Base-by-base conservation (phyloP, 257 asterid genomes). In the Rauvolfia tetraphylla region DNA sequence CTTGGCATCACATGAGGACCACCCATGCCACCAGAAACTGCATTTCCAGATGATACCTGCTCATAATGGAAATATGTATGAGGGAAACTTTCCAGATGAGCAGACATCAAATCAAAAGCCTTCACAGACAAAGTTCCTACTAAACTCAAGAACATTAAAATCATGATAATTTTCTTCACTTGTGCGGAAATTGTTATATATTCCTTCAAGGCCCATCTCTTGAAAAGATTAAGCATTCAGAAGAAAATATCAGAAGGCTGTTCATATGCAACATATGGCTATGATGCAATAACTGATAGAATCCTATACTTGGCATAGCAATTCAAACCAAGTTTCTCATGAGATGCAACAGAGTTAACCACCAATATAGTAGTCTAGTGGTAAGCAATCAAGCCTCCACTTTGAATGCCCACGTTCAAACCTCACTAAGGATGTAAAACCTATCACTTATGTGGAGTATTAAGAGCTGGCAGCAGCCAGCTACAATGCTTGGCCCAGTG, bases 1-100 rank as follows among this genome's bases (percentile, higher is more conserved):
- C 98, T 91, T 80, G 84, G 90, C 92, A 91, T 92, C 66, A 83
- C 93, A 81, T 95, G 97, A 62, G 89, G 85, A 76, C 97, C 98
- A 65, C 79, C 85, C 86, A 91, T 86, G 70, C 88, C 89, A 73
- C 95, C 93, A 33, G 97, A 75, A 75, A 84, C 82, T 9, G 88
- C 78, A 85, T 88, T 89, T 74, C 93, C 96, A 38, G 97, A 81
- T 78, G 98, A 86, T 73, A 78, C 92, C 98, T 95, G 88, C 68
- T 29, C 71, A 76, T 3, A 33, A 10, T 22, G 12, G 33, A 59
- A 34, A 56, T 51, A 68, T 25, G 46, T 39, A 18, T 29, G 23
- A 75, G 63, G 33, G 23, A 9, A 65, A 34, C 25, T 34, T 65
- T 23, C 13, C 53, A 33, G 6, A 23, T 27, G 9, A 46, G n/a